Percentiles rank a stretch among this genome's conserved stretches.
These are phyloP conservation scores for Aspergillus ustus DNA, from an alignment of 2,329 filamentous ascomycete species.

Conservation along the genomic window DNA sequence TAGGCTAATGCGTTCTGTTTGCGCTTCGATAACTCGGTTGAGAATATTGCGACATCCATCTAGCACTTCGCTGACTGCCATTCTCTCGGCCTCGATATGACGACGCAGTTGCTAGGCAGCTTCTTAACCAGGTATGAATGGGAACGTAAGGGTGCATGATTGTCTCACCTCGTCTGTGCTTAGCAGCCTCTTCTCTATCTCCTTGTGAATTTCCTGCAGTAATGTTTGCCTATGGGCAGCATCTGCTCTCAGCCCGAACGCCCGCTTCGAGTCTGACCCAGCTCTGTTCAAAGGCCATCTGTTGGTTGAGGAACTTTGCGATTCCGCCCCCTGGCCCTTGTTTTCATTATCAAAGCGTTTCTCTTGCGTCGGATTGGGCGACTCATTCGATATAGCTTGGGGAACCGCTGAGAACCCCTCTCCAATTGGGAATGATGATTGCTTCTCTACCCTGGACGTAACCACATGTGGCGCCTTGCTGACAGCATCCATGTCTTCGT, in stretches of 20 bases:
- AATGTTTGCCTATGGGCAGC: constrained; percentile 3
- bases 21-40: constrained; percentile 46
- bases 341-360: neutral
- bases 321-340: neutral
- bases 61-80: constrained; percentile 49
- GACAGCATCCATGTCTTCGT: neutral
- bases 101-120: constrained; percentile 44
- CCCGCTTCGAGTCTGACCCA: neutral
- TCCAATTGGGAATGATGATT: neutral
- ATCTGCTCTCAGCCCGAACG: neutral
- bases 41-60: constrained; percentile 54
- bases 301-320: too few relatives aligned
- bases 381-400: neutral
- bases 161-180: constrained; percentile 38
- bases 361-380: neutral
- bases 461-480: neutral
- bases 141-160: neutral
- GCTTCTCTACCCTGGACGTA: neutral
- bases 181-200: constrained; percentile 31
- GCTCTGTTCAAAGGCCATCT: neutral
- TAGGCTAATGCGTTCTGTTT: constrained; percentile 43
- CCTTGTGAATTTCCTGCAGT: constrained; percentile 19
- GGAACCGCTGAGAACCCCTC: neutral
- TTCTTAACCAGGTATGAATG: constrained; percentile 1
- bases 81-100: constrained; percentile 54